These are phyloP conservation scores for Colletotrichum australisinense DNA, from an alignment of 2,329 filamentous ascomycete species.

Conservation along the genomic window DNA sequence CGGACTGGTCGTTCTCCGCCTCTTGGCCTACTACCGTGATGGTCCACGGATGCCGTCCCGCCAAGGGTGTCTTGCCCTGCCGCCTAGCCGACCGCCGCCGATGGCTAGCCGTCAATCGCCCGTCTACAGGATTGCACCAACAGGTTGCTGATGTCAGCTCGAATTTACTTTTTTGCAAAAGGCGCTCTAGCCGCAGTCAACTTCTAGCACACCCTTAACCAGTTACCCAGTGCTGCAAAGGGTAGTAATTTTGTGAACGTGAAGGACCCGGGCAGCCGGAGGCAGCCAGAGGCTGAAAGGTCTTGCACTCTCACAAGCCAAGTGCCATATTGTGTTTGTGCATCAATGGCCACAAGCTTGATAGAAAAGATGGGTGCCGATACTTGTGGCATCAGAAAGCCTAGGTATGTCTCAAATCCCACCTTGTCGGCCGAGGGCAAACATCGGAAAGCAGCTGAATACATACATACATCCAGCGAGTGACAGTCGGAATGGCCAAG, in stretches of 20 bases:
- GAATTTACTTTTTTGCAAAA: neutral
- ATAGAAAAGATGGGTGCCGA: neutral
- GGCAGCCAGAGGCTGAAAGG: neutral
- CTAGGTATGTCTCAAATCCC: neutral
- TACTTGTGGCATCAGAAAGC: neutral
- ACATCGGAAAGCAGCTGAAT: neutral
- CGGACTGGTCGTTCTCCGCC: neutral
- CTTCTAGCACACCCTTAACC: neutral
- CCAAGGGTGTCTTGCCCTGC: slow-evolving; percentile 18
- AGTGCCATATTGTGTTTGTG: neutral
- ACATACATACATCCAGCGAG: neutral
- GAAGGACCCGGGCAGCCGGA: neutral
- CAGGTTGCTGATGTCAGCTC: neutral
- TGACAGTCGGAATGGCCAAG: neutral
- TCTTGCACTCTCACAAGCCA: neutral
- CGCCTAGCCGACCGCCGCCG: slow-evolving; percentile 20
- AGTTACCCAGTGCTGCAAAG: neutral
- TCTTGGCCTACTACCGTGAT: neutral
- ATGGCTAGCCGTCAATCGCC: slow-evolving; percentile 13
- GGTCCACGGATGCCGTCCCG: slow-evolving; percentile 16
- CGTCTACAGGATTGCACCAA: slow-evolving; percentile 21
- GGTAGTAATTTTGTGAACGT: neutral
- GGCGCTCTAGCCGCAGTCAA: neutral
- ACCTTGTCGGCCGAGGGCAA: neutral
- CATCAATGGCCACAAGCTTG: neutral